Percentiles rank a stretch among this genome's conserved stretches.
These are phyloP conservation scores for Agaricales sp. DNA, from an alignment of 1,284 basidiomycete species.

Conservation along the genomic window DNA sequence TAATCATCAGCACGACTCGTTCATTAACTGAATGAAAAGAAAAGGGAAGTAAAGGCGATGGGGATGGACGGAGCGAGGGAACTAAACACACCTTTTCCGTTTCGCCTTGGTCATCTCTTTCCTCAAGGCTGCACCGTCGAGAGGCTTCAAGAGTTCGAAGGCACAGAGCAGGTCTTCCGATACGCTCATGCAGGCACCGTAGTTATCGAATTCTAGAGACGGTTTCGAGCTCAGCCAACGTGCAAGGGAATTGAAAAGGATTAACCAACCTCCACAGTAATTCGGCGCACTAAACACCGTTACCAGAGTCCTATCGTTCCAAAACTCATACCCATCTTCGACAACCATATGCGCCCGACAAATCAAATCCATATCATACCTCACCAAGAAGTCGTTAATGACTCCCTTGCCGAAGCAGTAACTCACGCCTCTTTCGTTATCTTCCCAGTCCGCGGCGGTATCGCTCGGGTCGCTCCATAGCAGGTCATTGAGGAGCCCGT, in stretches of 20 bases:
- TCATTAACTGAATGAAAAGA: not conserved
- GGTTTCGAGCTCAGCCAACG: conserved; percentile 3
- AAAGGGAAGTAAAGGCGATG: not conserved
- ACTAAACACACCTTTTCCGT: conserved; percentile 59
- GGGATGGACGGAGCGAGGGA: not conserved
- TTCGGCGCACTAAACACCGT: conserved; percentile 98
- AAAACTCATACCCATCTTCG: conserved; percentile 99
- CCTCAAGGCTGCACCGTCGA: conserved; percentile 90
- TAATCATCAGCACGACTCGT: not conserved
- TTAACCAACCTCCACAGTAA: conserved; percentile 66
- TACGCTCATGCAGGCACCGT: conserved; percentile 94
- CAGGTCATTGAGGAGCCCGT: conserved; percentile 93
- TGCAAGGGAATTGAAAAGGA: conserved; percentile 9
- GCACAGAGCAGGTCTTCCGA: conserved; percentile 97
- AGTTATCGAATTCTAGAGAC: conserved; percentile 88
- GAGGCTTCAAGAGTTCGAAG: conserved; percentile 93
- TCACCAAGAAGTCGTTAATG: conserved; percentile 91
- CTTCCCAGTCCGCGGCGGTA: conserved; percentile 98
- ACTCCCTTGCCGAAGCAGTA: conserved; percentile 99
- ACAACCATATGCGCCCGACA: conserved; percentile 99
- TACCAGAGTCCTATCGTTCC: conserved; percentile 97
- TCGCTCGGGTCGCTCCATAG: conserved; percentile 99
- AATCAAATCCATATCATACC: conserved; percentile 98
- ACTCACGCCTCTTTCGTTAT: conserved; percentile 99
- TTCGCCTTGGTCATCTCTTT: conserved; percentile 99